Conservation (phyloP, 2,329 filamentous ascomycete species). For the Diplodia intermedia region DNA sequence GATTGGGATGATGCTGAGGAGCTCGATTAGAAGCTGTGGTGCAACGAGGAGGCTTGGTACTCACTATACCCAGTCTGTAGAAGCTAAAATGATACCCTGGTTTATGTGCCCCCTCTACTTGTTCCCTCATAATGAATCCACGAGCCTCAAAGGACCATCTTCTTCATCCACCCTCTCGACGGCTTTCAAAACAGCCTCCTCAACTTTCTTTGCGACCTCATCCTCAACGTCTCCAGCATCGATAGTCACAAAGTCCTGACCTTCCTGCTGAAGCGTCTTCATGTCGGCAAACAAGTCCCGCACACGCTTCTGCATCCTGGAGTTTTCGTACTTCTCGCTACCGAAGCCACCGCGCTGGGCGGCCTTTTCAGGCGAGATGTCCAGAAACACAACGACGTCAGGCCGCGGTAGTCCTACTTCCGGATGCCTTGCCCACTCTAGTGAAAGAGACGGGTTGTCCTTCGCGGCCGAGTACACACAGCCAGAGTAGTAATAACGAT, state of each 20-base stretch:
- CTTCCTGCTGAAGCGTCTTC: constrained; percentile 55
- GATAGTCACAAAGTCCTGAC: constrained; percentile 60
- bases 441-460: constrained; percentile 69
- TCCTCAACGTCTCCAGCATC: constrained; percentile 62
- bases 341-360: constrained; percentile 84
- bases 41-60: not conserved
- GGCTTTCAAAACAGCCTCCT: constrained; percentile 38
- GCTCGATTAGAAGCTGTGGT: constrained; percentile 40
- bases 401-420: constrained; percentile 87
- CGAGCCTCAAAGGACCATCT: constrained; percentile 38
- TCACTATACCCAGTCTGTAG: not conserved
- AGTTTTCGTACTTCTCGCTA: constrained; percentile 85
- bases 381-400: constrained; percentile 86
- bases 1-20: constrained; percentile 60
- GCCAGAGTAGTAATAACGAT: constrained; percentile 95
- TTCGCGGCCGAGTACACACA: constrained; percentile 94
- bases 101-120: not conserved
- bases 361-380: constrained; percentile 76
- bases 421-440: constrained; percentile 82
- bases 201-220: constrained; percentile 55
- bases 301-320: constrained; percentile 81
- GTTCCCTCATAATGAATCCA: constrained; percentile 41
- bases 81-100: constrained; percentile 7
- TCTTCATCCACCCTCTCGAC: constrained; percentile 41
- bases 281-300: constrained; percentile 72